A percentile compares a stretch with the other conserved stretches of the same genome.
Evolutionary conservation across 169 alveolate species (phyloP).

Genomic region (Plasmodium blacklocki): DNA sequence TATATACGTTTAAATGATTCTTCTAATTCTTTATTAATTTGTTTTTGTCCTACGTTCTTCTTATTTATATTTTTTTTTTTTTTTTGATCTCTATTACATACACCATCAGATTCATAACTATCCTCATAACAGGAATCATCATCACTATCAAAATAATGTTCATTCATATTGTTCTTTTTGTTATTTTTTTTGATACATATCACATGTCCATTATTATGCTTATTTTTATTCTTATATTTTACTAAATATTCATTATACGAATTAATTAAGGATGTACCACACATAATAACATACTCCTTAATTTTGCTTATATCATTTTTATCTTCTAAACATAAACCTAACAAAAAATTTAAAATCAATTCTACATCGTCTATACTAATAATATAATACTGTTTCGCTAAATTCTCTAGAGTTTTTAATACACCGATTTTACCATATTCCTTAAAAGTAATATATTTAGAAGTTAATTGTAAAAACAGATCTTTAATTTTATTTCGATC

Average conservation of each 20-base stretch:
- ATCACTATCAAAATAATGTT: not conserved
- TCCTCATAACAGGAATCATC: not conserved
- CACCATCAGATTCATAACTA: too few species aligned
- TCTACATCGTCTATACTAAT: constrained; percentile 57
- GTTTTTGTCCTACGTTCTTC: not conserved
- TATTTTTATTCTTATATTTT: constrained; percentile 15
- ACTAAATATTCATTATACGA: constrained; percentile 35
- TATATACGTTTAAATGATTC: constrained; percentile 61
- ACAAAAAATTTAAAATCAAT: constrained; percentile 58
- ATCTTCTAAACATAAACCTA: constrained; percentile 75
- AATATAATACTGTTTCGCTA: constrained; percentile 33
- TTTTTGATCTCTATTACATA: too few species aligned
- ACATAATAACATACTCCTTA: constrained; percentile 44
- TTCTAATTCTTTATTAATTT: constrained; percentile 36
- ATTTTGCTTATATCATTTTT: constrained; percentile 46
- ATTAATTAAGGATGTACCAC: constrained; percentile 61
- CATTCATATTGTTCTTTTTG: constrained; percentile 1
- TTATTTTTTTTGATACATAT: constrained; percentile 10
- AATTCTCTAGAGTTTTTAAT: constrained; percentile 39
- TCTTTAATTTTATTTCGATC: constrained; percentile 34
- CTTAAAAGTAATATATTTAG: constrained; percentile 67
- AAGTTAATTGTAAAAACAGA: constrained; percentile 48
- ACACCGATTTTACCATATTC: constrained; percentile 74
- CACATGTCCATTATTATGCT: not conserved
- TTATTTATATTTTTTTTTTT: too few species aligned